Base-by-base conservation (phyloP, 805 yeast species). In the Alloascoidea hylecoeti region DNA sequence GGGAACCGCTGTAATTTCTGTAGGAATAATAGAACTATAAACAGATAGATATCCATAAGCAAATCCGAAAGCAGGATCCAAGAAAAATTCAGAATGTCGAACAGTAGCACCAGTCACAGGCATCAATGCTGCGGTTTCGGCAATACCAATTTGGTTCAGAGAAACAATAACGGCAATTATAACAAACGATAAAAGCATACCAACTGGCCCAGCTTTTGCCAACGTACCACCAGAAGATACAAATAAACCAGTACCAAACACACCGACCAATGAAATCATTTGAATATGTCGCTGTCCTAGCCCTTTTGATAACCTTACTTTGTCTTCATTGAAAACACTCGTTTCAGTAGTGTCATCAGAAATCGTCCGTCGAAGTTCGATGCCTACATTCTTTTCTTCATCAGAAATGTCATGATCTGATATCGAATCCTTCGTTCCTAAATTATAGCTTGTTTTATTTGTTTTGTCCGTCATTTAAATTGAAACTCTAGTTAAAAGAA, bases 191-290 rank as follows among this genome's bases (percentile, higher is more conserved):
- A 63, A 35, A 28, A 61, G 41, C 43, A 60, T 51, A 9, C 65
- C 64, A 13, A 53, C 53, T 5, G 58, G 58, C 4, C 61, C 61
- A 32, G 60, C 53, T 13, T 47, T 51, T 16, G 55, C 52, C 17
- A 64, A 48, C n/a, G 63, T 53, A 36, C 59, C 57, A 34, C 67
- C 68, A 2, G 63, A 53, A 17, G 61, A 53, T 15, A 62, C 43
- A 44, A 61, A 62, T 13, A 63, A 48, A 39, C 68, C 68, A 1
- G 68, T 63, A 40, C 68, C 70, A 44, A 64, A 54, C 37, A 66
- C 59, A 37, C 65, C 61, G 14, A 68, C 69, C 37, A 68, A 58
- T 33, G 72, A 64, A 42, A 68, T 63, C 70, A 68, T 64, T 44
- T 65, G 70, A 42, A 66, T 49, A 46, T 66, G 71, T 39, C 57